A percentile compares a stretch with the other conserved stretches of the same genome.
Evolutionary conservation across 257 asterid species (phyloP).

Genomic region (Coffea canephora): DNA sequence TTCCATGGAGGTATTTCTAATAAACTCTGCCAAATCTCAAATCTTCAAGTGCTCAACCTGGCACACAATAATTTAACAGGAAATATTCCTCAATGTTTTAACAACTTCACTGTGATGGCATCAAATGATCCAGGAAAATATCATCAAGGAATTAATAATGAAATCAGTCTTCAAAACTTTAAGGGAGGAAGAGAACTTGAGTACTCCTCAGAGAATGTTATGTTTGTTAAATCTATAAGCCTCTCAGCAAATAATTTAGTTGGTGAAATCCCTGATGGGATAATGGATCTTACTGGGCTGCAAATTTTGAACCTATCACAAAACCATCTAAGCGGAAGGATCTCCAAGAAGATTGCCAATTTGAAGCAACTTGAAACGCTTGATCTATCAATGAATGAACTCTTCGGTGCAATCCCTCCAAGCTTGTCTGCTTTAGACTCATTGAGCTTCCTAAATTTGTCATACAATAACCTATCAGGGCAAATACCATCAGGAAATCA

Average conservation of each 20-base stretch:
- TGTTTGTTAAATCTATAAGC: not conserved
- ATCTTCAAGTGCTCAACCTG: too few species aligned
- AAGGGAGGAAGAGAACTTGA: slow-evolving; percentile 7
- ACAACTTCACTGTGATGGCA: too few species aligned
- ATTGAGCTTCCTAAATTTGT: slow-evolving; percentile 27
- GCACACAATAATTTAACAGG: too few species aligned
- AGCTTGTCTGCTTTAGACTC: slow-evolving; percentile 22
- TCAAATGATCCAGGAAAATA: too few species aligned
- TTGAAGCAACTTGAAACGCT: not conserved
- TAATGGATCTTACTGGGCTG: not conserved
- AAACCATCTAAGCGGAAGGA: slow-evolving; percentile 24
- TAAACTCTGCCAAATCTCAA: too few species aligned
- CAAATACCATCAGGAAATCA: slow-evolving; percentile 25
- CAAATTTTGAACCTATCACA: slow-evolving; percentile 20
- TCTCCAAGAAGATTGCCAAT: slow-evolving; percentile 24
- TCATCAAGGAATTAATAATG: too few species aligned
- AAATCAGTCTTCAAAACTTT: not conserved
- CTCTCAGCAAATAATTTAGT: slow-evolving; percentile 4
- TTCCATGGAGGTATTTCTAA: too few species aligned
- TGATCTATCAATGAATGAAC: slow-evolving; percentile 18
- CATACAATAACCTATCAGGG: slow-evolving; percentile 6
- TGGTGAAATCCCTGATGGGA: too few species aligned
- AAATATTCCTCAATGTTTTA: too few species aligned
- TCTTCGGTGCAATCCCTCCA: slow-evolving; percentile 26
- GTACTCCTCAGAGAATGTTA: not conserved